Percentiles rank a stretch among this genome's conserved stretches.
Conservation (phyloP, 1,284 basidiomycete genomes). For the Serendipita sp. region DNA sequence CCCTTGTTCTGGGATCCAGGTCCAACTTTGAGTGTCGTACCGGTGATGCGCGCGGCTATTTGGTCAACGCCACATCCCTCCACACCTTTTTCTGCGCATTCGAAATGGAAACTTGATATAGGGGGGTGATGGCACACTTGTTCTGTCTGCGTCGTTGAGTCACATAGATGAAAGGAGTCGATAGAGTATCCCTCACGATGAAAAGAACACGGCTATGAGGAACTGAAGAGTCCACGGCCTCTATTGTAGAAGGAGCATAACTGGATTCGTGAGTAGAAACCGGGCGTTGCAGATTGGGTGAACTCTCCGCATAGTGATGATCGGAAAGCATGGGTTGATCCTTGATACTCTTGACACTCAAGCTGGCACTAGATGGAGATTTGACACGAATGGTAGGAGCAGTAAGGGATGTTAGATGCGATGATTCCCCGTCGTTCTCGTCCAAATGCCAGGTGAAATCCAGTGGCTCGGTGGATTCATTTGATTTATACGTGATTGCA, state of each 20-base stretch:
- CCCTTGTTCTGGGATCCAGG: slow-evolving; percentile 81
- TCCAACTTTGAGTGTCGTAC: slow-evolving; percentile 67
- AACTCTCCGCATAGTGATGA: slow-evolving; percentile 21
- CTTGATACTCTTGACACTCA: slow-evolving; percentile 13
- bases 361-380: slow-evolving; percentile 26
- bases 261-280: slow-evolving; percentile 1
- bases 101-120: slow-evolving; percentile 76
- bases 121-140: slow-evolving; percentile 96
- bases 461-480: background rate
- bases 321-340: slow-evolving; percentile 24
- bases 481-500: background rate
- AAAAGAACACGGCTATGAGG: slow-evolving; percentile 48
- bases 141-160: slow-evolving; percentile 33
- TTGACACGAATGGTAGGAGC: slow-evolving; percentile 32
- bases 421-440: background rate
- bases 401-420: background rate
- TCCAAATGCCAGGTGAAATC: slow-evolving; percentile 3
- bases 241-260: slow-evolving; percentile 10
- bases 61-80: slow-evolving; percentile 73
- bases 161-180: background rate
- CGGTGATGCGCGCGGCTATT: slow-evolving; percentile 80
- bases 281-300: background rate
- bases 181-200: slow-evolving; percentile 24
- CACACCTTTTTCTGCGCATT: slow-evolving; percentile 58
- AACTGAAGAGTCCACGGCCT: slow-evolving; percentile 25